phyloP scores from a whole-genome alignment of 1,284 basidiomycete species.

The Coniferiporia weirii region DNA sequence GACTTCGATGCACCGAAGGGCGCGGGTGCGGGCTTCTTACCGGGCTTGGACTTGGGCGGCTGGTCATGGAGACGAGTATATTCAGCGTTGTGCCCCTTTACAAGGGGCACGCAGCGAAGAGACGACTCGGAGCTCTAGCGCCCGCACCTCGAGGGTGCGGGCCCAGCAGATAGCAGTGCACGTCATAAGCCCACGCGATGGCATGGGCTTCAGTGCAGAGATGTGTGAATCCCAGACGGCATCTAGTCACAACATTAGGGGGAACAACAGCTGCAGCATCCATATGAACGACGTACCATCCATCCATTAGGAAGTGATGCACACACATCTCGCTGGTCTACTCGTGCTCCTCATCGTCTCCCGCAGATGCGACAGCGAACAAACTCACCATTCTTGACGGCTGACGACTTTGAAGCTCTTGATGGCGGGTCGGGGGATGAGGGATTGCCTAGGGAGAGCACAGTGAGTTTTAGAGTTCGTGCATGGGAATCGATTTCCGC shows the following conservation, averaged over 20 bases:
- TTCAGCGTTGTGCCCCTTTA: slow-evolving; percentile 44
- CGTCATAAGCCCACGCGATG: slow-evolving; percentile 31
- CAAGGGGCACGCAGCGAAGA: slow-evolving; percentile 10
- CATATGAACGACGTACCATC: slow-evolving; percentile 45
- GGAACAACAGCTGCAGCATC: slow-evolving; percentile 34
- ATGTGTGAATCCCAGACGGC: slow-evolving; percentile 24
- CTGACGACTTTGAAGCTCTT: not conserved
- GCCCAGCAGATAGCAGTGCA: slow-evolving; percentile 35
- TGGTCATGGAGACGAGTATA: slow-evolving; percentile 83
- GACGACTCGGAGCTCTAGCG: slow-evolving; percentile 73
- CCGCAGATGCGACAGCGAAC: not conserved
- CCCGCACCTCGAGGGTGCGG: slow-evolving; percentile 24
- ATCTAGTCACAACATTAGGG: slow-evolving; percentile 16
- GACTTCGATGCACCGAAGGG: slow-evolving; percentile 72
- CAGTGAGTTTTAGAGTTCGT: not conserved
- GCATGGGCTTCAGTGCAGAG: slow-evolving; percentile 27
- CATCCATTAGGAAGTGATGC: slow-evolving; percentile 30
- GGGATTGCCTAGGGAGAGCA: not conserved
- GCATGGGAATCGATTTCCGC: not conserved
- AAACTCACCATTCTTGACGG: slow-evolving; percentile 14
- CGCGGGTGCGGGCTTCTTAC: slow-evolving; percentile 76
- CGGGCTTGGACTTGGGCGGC: slow-evolving; percentile 65
- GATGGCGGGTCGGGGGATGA: not conserved
- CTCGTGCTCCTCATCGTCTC: slow-evolving; percentile 13
- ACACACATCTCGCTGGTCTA: slow-evolving; percentile 12